A percentile compares a stretch with the other conserved stretches of the same genome.
Conservation (phyloP, 2,329 filamentous ascomycete species). For the Cylindrodendrum hubeiense region DNA sequence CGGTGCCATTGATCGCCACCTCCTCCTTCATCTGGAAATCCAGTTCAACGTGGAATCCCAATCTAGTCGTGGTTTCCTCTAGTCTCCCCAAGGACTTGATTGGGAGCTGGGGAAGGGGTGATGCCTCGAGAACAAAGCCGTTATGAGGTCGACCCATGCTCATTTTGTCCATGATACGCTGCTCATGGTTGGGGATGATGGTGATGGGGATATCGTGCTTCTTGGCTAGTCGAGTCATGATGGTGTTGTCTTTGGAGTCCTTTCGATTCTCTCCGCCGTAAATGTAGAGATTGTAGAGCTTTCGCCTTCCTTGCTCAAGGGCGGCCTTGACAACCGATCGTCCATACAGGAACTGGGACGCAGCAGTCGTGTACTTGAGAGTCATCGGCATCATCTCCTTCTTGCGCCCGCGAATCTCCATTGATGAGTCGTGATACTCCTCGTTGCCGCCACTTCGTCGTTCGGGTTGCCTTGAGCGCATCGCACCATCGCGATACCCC, state of each 20-base stretch:
- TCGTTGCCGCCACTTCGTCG: neutral
- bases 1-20: conserved; percentile 75
- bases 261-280: conserved; percentile 70
- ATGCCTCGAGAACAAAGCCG: conserved; percentile 88
- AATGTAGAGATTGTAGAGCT: conserved; percentile 88
- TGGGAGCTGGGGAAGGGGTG: conserved; percentile 80
- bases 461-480: neutral
- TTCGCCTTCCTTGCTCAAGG: conserved; percentile 73
- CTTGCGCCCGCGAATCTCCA: conserved; percentile 36
- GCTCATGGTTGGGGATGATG: conserved; percentile 69
- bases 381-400: conserved; percentile 53
- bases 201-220: conserved; percentile 66
- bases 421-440: neutral
- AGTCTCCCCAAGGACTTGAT: conserved; percentile 69
- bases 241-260: conserved; percentile 59
- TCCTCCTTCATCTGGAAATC: conserved; percentile 82
- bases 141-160: conserved; percentile 88
- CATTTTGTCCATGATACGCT: conserved; percentile 85
- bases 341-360: conserved; percentile 93
- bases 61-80: conserved; percentile 55
- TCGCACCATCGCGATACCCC: neutral
- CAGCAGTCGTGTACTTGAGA: conserved; percentile 78
- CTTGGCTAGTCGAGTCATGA: conserved; percentile 61
- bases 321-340: conserved; percentile 84
- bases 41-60: conserved; percentile 70